Conservation (phyloP, 2,329 filamentous ascomycete genomes). For the Ophiocordyceps unilateralis region DNA sequence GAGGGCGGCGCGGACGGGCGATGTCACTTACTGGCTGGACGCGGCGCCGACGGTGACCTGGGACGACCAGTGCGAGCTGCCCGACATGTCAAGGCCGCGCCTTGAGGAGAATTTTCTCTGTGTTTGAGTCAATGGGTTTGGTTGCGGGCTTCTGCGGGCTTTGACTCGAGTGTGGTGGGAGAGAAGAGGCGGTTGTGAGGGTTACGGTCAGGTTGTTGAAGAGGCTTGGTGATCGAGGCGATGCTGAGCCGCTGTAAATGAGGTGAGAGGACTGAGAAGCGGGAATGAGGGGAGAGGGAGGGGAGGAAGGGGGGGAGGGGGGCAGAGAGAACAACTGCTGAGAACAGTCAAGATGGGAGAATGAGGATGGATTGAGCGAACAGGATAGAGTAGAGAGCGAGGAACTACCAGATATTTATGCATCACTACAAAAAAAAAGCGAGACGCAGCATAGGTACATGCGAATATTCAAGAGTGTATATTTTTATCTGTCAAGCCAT, state of each 20-base stretch:
- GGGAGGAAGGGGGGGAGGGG: background rate
- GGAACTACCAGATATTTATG: no score
- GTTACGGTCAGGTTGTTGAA: background rate
- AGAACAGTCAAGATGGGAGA: background rate
- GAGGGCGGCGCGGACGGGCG: no score
- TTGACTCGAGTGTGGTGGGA: no score
- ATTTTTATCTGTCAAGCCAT: no score
- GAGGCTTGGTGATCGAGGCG: background rate
- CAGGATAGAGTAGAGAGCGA: no score
- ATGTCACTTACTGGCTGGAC: background rate
- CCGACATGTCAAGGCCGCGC: background rate
- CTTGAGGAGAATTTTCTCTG: background rate
- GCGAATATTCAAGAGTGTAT: no score
- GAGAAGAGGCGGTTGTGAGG: background rate
- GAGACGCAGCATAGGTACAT: no score
- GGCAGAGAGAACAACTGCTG: background rate
- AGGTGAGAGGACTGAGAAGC: background rate
- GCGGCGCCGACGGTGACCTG: background rate
- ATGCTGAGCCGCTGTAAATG: background rate
- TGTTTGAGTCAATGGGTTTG: no score
- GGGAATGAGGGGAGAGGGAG: background rate
- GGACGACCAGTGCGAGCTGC: background rate
- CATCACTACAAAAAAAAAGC: no score
- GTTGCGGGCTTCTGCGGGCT: no score
- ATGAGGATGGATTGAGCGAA: background rate